Conservation (phyloP, 2,329 filamentous ascomycete genomes). For the Aspergillus neoniger region DNA sequence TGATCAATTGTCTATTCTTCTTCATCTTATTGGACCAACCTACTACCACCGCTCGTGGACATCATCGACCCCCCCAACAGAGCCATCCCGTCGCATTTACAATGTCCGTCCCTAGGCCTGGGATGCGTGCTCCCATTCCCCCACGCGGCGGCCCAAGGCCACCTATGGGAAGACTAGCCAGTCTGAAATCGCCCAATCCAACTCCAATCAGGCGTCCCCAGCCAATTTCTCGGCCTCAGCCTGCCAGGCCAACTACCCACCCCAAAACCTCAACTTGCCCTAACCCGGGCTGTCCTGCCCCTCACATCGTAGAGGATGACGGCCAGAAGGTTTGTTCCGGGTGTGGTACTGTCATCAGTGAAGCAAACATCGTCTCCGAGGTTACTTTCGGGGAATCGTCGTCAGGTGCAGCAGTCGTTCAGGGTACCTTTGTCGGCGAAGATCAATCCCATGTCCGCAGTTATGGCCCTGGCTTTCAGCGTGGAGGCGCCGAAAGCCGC, state of each 20-base stretch:
- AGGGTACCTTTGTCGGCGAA: slow-evolving; percentile 83
- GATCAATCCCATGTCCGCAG: slow-evolving; percentile 78
- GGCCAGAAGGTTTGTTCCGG: slow-evolving; percentile 67
- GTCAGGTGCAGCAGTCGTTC: slow-evolving; percentile 82
- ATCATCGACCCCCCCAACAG: neutral
- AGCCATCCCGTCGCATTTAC: slow-evolving; percentile 1
- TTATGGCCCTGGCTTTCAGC: slow-evolving; percentile 51
- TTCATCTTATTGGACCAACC: neutral
- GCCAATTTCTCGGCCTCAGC: slow-evolving; percentile 32
- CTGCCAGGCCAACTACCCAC: slow-evolving; percentile 36
- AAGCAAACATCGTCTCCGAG: slow-evolving; percentile 88
- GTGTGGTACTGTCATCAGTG: slow-evolving; percentile 81
- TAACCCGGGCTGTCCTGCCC: slow-evolving; percentile 48
- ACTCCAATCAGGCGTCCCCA: slow-evolving; percentile 43
- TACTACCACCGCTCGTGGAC: neutral
- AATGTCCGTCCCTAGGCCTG: slow-evolving; percentile 39
- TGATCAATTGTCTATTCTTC: too few relatives aligned
- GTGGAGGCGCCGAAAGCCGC: slow-evolving; percentile 51
- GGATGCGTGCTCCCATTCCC: slow-evolving; percentile 35
- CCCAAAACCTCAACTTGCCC: slow-evolving; percentile 46
- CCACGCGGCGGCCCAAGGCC: slow-evolving; percentile 28
- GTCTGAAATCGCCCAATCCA: slow-evolving; percentile 40
- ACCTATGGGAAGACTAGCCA: slow-evolving; percentile 43
- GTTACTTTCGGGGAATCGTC: slow-evolving; percentile 87
- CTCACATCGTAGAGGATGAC: slow-evolving; percentile 50